Percentiles rank a stretch among this genome's conserved stretches.
These are phyloP conservation scores for Odontarrhena argentea DNA, from an alignment of 345 rosid genomes.

Conservation along the genomic window DNA sequence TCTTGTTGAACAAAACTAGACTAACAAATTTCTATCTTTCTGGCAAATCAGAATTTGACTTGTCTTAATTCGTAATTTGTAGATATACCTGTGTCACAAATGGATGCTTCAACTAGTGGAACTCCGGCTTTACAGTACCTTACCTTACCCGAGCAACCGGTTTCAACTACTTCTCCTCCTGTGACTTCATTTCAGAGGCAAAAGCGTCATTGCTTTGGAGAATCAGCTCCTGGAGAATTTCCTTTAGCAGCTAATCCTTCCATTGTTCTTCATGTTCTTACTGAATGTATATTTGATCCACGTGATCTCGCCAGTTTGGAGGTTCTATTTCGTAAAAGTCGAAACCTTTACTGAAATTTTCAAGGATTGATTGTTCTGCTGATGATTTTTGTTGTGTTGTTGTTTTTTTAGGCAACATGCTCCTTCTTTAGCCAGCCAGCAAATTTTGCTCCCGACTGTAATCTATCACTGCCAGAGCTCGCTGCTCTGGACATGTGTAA, in stretches of 20 bases:
- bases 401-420: conserved; percentile 79
- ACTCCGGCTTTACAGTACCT: conserved; percentile 64
- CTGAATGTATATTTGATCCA: conserved; percentile 82
- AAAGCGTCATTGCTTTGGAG: conserved; percentile 80
- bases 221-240: conserved; percentile 91
- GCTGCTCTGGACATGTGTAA: conserved; percentile 98
- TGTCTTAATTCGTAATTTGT: conserved; percentile 59
- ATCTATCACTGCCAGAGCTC: conserved; percentile 78
- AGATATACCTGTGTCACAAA: conserved; percentile 52
- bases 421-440: conserved; percentile 98
- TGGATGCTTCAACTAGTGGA: conserved; percentile 89
- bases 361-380: conserved; percentile 55
- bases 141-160: conserved; percentile 75
- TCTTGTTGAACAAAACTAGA: conserved; percentile 44
- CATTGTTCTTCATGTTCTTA: conserved; percentile 88
- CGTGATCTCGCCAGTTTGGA: conserved; percentile 94
- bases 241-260: conserved; percentile 96
- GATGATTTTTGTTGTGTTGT: conserved; percentile 25
- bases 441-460: conserved; percentile 76
- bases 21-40: conserved; percentile 39
- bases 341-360: conserved; percentile 22
- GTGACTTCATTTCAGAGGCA: conserved; percentile 59
- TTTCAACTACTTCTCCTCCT: conserved; percentile 57
- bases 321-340: conserved; percentile 46
- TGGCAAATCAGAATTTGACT: conserved; percentile 42